Evolutionary conservation across 1,284 basidiomycete species (phyloP).

Genomic region (Exobasidium rhododendri): DNA sequence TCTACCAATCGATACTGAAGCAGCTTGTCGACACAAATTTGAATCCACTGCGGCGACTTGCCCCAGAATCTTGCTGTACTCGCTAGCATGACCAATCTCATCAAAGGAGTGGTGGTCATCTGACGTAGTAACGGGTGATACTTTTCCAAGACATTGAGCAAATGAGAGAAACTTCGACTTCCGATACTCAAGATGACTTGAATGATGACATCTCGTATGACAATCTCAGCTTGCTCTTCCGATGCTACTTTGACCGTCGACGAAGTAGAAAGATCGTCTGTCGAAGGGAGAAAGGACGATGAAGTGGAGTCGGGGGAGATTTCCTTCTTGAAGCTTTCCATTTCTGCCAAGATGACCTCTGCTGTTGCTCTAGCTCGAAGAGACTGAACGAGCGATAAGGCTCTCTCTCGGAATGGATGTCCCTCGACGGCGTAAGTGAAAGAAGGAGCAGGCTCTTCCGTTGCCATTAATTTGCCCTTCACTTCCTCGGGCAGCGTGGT

Average conservation of each 20-base stretch:
- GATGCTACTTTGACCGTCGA: slow-evolving; percentile 24
- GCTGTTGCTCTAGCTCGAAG: slow-evolving; percentile 69
- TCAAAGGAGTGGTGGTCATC: slow-evolving; percentile 62
- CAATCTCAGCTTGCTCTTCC: slow-evolving; percentile 62
- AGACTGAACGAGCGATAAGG: slow-evolving; percentile 73
- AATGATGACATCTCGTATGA: slow-evolving; percentile 75
- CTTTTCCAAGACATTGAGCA: slow-evolving; percentile 91
- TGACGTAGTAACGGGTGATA: slow-evolving; percentile 84
- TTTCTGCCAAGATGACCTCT: slow-evolving; percentile 73
- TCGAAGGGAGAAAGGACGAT: slow-evolving; percentile 16
- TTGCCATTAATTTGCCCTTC: slow-evolving; percentile 66
- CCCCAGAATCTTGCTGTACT: slow-evolving; percentile 69
- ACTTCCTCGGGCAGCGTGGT: slow-evolving; percentile 79
- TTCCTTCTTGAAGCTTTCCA: slow-evolving; percentile 60
- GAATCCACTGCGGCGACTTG: slow-evolving; percentile 60
- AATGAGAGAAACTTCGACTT: slow-evolving; percentile 92
- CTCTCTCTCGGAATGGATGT: slow-evolving; percentile 73
- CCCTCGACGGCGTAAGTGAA: slow-evolving; percentile 79
- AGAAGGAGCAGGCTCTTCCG: slow-evolving; percentile 73
- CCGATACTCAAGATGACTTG: slow-evolving; percentile 88
- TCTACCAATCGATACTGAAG: slow-evolving; percentile 98
- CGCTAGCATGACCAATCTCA: slow-evolving; percentile 62
- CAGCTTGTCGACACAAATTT: slow-evolving; percentile 87
- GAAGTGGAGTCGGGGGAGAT: slow-evolving; percentile 21
- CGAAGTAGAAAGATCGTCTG: slow-evolving; percentile 57